phyloP scores from a whole-genome alignment of 441 rosid species.

The Lepidium campestre region DNA sequence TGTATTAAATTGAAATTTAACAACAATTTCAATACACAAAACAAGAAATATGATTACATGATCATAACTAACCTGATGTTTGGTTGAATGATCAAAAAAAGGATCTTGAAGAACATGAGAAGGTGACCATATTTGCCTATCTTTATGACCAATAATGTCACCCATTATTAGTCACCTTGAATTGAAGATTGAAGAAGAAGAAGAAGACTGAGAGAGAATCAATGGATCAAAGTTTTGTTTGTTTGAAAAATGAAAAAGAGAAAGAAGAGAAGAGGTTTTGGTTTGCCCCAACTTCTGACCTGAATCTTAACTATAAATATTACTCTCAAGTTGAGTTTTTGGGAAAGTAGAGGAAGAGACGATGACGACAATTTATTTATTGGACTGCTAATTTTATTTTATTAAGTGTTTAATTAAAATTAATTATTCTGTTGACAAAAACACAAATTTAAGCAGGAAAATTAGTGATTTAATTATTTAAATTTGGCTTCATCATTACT shows the following conservation, averaged over 20 bases:
- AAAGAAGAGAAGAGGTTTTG: constrained; percentile 24
- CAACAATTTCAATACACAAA: background rate
- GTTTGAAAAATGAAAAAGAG: background rate
- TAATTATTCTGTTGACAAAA: background rate
- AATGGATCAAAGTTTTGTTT: constrained; percentile 25
- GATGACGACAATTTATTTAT: constrained; percentile 10
- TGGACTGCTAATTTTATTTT: constrained; percentile 2
- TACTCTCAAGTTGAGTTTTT: constrained; percentile 7
- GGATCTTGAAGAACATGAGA: constrained; percentile 48
- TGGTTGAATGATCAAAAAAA: constrained; percentile 25
- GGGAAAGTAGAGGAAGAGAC: constrained; percentile 22
- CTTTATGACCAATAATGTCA: constrained; percentile 38
- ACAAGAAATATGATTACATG: background rate
- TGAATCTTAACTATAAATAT: constrained; percentile 62
- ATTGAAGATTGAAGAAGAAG: background rate
- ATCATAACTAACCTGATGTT: constrained; percentile 26
- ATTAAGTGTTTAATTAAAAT: background rate
- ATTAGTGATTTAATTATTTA: background rate
- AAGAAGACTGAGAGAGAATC: constrained; percentile 8
- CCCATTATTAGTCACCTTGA: constrained; percentile 16
- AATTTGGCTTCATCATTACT: constrained; percentile 1
- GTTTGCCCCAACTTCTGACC: constrained; percentile 63
- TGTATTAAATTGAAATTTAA: background rate
- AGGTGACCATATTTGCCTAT: constrained; percentile 48
- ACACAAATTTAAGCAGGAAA: background rate